Evolutionary conservation across 352 stramenopile species (phyloP), one percentile per base, ranked within the genome.

Genomic region (Pythium guiyangense): DNA sequence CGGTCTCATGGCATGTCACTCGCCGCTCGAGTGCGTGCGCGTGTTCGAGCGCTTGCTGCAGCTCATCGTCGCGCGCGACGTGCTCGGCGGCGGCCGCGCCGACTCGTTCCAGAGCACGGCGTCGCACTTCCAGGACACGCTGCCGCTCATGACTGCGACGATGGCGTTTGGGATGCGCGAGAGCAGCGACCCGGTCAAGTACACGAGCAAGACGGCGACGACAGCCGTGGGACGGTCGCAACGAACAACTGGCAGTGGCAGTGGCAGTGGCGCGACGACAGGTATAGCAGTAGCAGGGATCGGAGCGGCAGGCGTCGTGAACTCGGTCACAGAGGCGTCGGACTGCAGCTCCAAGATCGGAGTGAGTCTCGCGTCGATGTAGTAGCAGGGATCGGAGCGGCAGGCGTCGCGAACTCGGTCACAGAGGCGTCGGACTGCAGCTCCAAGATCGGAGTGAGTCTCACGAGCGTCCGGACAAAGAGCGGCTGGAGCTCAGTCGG

Each of bases 31-130:
- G 0, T 88, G 78, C n/a, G 48, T 76, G 1, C 69, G 67, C 3
- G 61, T 75, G n/a, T 88, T 88, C 37, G 66, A 85, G 40, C 72
- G 65, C 11, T 50, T 88, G 40, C 49, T 88, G 31, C 73, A 67
- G 9, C 66, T 88, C 25, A 77, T 86, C 29, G 59, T 80, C 4
- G 66, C 74, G 8, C 66, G 70, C 8, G 76, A 72, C 35, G 25
- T 52, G 56, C 15, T 74, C 49, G 29, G 52, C 58, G 59, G 57
- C 1, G 47, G 18, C 39, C 9, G 54, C 29, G 35, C 39, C n/a
- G 46, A 62, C 4, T 73, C 67, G 31, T 40, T 63, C 25, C 64
- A 59, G 18, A 69, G 60, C 59, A 73, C 65, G 20, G 48, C 26
- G 8, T 55, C 43, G 22, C 52, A 52, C 31, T 79, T 71, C 31